phyloP scores from a whole-genome alignment of 495 filamentous ascomycete species.

The Gamarada debralockiae region DNA sequence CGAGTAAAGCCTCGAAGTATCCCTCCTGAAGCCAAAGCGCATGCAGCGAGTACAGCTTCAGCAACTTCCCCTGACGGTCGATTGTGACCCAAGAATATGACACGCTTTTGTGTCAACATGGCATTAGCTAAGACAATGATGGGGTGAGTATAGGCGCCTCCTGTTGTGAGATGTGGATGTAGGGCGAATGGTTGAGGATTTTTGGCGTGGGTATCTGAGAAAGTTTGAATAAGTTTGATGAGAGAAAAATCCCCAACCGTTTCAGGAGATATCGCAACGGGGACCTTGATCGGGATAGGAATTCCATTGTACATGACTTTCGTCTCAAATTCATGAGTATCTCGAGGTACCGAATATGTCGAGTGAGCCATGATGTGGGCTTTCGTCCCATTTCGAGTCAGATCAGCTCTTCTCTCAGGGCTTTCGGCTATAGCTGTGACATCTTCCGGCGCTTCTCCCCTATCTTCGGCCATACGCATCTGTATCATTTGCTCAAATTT shows the following conservation, averaged over 20 bases:
- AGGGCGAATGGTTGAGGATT: constrained; percentile 81
- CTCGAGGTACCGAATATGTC: constrained; percentile 69
- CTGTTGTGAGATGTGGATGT: constrained; percentile 91
- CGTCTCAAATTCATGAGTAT: constrained; percentile 97
- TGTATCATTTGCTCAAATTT: constrained; percentile 96
- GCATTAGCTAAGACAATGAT: constrained; percentile 76
- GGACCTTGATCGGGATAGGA: constrained; percentile 93
- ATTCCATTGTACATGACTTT: constrained; percentile 92
- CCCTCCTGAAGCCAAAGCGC: constrained; percentile 90
- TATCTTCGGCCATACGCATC: constrained; percentile 50
- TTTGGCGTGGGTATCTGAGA: constrained; percentile 73
- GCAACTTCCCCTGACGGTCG: constrained; percentile 91
- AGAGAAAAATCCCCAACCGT: constrained; percentile 97
- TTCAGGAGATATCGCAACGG: constrained; percentile 87
- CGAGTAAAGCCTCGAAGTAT: constrained; percentile 91
- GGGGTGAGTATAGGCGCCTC: constrained; percentile 73
- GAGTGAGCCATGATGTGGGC: constrained; percentile 43
- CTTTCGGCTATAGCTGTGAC: constrained; percentile 41
- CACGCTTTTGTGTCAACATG: constrained; percentile 91
- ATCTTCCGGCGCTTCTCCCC: constrained; percentile 34
- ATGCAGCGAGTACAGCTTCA: constrained; percentile 90
- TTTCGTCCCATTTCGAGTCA: constrained; percentile 51
- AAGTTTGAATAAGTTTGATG: constrained; percentile 94
- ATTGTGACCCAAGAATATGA: constrained; percentile 94
- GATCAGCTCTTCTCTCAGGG: constrained; percentile 41